Percentiles rank a stretch among this genome's conserved stretches.
Evolutionary conservation across 1,139 yeast species (phyloP).

Genomic region (Magnusiomyces tetraspermus): DNA sequence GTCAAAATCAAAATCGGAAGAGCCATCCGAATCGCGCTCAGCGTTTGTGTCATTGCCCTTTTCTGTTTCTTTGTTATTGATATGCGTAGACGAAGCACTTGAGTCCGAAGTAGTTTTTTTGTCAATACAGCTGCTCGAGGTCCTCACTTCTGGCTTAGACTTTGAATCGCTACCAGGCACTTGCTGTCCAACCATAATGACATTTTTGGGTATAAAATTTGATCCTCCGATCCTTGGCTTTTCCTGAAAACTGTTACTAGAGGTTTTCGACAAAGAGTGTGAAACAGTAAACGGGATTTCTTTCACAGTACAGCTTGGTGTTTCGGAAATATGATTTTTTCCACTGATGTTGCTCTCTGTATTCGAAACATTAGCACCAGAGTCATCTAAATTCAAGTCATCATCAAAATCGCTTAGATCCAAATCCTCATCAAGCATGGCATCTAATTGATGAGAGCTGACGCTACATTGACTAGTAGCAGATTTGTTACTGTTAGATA

Average conservation of each 20-base stretch:
- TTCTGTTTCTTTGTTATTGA: too few species aligned
- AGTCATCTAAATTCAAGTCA: background rate
- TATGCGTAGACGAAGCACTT: background rate
- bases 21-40: too few species aligned
- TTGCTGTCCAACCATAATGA: background rate
- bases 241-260: background rate
- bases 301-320: too few species aligned
- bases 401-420: background rate
- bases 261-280: background rate
- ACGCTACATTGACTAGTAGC: background rate
- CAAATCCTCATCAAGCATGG: background rate
- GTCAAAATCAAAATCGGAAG: background rate
- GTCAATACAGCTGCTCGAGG: background rate
- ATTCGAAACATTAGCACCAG: background rate
- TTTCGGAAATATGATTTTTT: background rate
- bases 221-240: background rate
- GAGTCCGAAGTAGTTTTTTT: background rate
- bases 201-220: background rate
- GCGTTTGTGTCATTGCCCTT: too few species aligned
- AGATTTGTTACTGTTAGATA: background rate
- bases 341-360: background rate
- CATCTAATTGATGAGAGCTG: background rate
- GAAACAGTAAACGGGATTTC: too few species aligned
- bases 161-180: too few species aligned
- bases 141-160: too few species aligned